Base-by-base conservation (phyloP, 805 yeast genomes). In the Lachancea mirantina region DNA sequence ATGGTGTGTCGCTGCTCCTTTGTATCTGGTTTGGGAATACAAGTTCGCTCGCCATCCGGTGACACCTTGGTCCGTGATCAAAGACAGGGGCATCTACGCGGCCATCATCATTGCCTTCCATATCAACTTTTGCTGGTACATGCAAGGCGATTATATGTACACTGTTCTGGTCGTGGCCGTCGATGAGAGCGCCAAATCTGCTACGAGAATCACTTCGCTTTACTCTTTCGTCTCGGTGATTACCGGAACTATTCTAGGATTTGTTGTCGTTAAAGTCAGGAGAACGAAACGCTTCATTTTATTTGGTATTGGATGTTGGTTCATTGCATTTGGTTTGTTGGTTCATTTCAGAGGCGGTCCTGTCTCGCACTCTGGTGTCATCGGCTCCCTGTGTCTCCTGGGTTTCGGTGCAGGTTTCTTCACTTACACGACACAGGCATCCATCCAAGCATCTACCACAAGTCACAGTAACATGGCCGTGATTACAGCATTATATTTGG, bases 341-440 rank as follows among this genome's bases (percentile, higher is more conserved):
- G 60, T 68, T 40, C 67, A 65, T 37, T 80, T 50, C 60, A 66
- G 87, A 51, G 75, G 76, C 26, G 64, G 57, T 34, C 55, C 59
- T 24, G 50, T 57, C 26, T 65, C 75, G 15, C 59, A 63, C 29
- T 45, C 64, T 27, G 87, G 85, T 43, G 64, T 79, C 35, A 73
- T 81, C 51, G 87, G 79, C 10, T 72, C 78, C 5, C 64, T 74
- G 42, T 70, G 78, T 49, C 49, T 80, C 13, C 55, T 77, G 42
- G 88, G 88, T 44, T 68, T 81, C 37, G 87, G 84, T 46, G 83
- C 83, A 26, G 84, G 84, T 11, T 72, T 79, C 54, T 76, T 78
- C 63, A 74, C 81, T 10, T 77, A 76, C 46, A 67, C 80, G 4
- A 65, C 76, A 8, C 81, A 75, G 49, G 74, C 74, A 5, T 68